Evolutionary conservation across 306 rosid genomes (phyloP).

Genomic region (Sicyos edulis): DNA sequence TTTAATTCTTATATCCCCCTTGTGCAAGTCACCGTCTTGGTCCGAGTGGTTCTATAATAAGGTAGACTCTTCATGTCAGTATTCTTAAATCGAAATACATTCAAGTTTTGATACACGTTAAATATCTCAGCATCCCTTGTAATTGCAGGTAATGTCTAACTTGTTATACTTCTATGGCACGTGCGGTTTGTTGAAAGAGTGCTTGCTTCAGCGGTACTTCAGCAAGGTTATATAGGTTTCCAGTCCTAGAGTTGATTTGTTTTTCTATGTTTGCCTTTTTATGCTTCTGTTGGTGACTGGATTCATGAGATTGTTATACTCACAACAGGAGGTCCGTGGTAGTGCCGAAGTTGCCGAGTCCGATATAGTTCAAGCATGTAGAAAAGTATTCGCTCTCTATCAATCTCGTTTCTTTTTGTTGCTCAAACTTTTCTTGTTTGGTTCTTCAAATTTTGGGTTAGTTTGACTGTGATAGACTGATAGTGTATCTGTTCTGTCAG

Average conservation of each 20-base stretch:
- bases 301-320: constrained; percentile 10
- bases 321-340: constrained; percentile 75
- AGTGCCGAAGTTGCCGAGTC: constrained; percentile 80
- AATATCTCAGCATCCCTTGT: constrained; percentile 21
- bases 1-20: constrained; percentile 85
- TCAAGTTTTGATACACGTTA: constrained; percentile 13
- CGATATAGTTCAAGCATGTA: constrained; percentile 86
- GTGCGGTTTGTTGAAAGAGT: constrained; percentile 77
- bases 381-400: constrained; percentile 42
- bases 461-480: constrained; percentile 18
- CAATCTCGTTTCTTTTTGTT: constrained; percentile 6
- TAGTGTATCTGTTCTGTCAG: constrained; percentile 33
- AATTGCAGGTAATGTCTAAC: constrained; percentile 63
- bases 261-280: background rate
- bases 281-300: constrained; percentile 8
- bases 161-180: constrained; percentile 77
- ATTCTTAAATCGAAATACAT: constrained; percentile 14
- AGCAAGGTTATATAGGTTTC: constrained; percentile 58
- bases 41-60: constrained; percentile 86
- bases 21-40: constrained; percentile 92
- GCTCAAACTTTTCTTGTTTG: background rate
- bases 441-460: constrained; percentile 5
- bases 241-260: background rate
- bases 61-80: constrained; percentile 37
- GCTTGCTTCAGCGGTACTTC: constrained; percentile 83